Evolutionary conservation across 169 alveolate species (phyloP).

Genomic region (Plasmodium berghei): DNA sequence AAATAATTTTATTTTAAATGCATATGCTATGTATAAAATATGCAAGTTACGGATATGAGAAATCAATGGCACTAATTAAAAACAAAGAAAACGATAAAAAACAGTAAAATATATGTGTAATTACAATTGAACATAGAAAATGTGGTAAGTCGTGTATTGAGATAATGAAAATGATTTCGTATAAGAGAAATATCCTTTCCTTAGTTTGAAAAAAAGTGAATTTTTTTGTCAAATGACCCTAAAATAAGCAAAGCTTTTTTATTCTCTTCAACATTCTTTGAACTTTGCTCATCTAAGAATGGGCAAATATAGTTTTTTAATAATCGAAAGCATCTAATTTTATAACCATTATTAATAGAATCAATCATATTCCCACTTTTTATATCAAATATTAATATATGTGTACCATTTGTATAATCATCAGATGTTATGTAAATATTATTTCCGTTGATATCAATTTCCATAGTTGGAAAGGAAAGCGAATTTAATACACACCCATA

Average conservation of each 20-base stretch:
- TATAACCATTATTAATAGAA: constrained; percentile 64
- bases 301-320: constrained; percentile 64
- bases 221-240: constrained; percentile 70
- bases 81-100: no score
- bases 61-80: no score
- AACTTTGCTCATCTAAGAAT: constrained; percentile 19
- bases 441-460: constrained; percentile 61
- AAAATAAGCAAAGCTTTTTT: constrained; percentile 59
- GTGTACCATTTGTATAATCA: constrained; percentile 49
- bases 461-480: constrained; percentile 64
- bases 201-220: constrained; percentile 67
- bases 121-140: no score
- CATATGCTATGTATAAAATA: no score
- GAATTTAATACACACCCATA: constrained; percentile 74
- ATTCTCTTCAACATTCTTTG: constrained; percentile 46
- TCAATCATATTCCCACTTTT: constrained; percentile 70
- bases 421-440: constrained; percentile 65
- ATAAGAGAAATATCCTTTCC: background rate
- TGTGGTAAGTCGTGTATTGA: no score
- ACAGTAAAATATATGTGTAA: no score
- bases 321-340: constrained; percentile 65
- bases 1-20: no score
- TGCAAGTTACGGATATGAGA: no score
- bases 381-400: constrained; percentile 71
- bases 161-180: no score